Evolutionary conservation across 1,139 yeast species (phyloP), one percentile per base, ranked within the genome.

Genomic region (Candida sanyaensis): DNA sequence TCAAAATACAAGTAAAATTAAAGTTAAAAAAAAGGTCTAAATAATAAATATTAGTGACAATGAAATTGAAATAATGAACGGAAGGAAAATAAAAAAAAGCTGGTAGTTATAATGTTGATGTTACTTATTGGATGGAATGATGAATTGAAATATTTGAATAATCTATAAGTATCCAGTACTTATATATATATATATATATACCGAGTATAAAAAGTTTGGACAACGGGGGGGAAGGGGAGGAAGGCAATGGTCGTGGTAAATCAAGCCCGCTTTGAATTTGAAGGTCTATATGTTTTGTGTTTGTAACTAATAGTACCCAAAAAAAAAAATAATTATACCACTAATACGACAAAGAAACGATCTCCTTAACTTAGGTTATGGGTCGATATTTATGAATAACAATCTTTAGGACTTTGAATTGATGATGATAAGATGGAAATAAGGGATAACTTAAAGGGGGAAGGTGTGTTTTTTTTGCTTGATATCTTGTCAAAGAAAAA

Each of bases 141-240:
- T 36, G 28, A 36, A 24, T 36, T 23, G 28, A 36, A 36, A 36
- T 5, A 11, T 6, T 23, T 6, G 28, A 13, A 8, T 26, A 8
- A 23, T 23, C 11, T 23, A 36, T 23, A 36, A 36, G 38, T 36
- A 36, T 23, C 38, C 38, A 36, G 38, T 36, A 36, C 38, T 36
- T 36, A 36, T 23, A 10, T 23, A 5, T n/a, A n/a, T n/a, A n/a
- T n/a, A n/a, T n/a, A n/a, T 4, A 17, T 7, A n/a, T 32, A 17
- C 6, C 9, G 21, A 17, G n/a, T 12, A 11, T 11, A 21, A 21
- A n/a, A 17, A 17, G 21, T 17, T 17, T 17, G 21, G 21, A 17
- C 21, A 17, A 17, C 21, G 21, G 21, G 21, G 21, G 21, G 3
- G 37, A 27, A 9, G 26, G 4, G 12, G 17, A 31, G 17, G 38